phyloP scores from a whole-genome alignment of 2,329 filamentous ascomycete species.

The Fusarium abutilonis region DNA sequence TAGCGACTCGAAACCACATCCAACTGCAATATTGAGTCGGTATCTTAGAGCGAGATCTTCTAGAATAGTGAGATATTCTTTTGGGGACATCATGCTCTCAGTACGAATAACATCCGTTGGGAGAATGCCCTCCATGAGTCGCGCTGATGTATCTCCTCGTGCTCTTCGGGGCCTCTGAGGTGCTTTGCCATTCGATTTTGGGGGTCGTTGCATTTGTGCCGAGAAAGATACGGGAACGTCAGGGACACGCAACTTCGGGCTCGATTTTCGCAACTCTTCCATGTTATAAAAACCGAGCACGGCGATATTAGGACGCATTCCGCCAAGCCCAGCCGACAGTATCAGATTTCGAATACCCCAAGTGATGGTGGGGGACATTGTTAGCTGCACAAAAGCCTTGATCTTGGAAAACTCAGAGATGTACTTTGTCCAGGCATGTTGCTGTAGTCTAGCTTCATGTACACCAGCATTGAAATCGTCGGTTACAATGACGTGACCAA shows the following conservation, averaged over 20 bases:
- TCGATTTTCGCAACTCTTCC: conserved; percentile 74
- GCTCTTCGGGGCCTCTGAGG: conserved; percentile 52
- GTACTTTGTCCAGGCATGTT: conserved; percentile 84
- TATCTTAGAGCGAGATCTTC: conserved; percentile 82
- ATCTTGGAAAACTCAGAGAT: conserved; percentile 84
- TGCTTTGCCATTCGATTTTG: conserved; percentile 48
- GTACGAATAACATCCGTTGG: conserved; percentile 76
- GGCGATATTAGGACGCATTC: conserved; percentile 90
- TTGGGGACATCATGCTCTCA: conserved; percentile 74
- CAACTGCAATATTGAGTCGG: conserved; percentile 85
- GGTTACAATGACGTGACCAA: conserved; percentile 88
- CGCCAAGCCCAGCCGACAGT: conserved; percentile 81
- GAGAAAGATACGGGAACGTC: conserved; percentile 55
- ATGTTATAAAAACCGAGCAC: conserved; percentile 84
- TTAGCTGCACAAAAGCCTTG: conserved; percentile 89
- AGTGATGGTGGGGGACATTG: conserved; percentile 82
- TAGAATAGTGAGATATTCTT: conserved; percentile 82
- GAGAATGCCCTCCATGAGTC: conserved; percentile 66
- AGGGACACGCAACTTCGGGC: conserved; percentile 66
- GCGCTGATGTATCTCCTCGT: conserved; percentile 65
- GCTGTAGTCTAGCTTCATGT: conserved; percentile 82
- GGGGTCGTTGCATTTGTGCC: conserved; percentile 46
- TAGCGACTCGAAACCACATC: conserved; percentile 80
- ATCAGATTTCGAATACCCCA: conserved; percentile 89
- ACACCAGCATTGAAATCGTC: conserved; percentile 82